Percentiles rank a stretch among this genome's conserved stretches.
Conservation (phyloP, 139 green algal species). For the Tetraselmis chui region DNA sequence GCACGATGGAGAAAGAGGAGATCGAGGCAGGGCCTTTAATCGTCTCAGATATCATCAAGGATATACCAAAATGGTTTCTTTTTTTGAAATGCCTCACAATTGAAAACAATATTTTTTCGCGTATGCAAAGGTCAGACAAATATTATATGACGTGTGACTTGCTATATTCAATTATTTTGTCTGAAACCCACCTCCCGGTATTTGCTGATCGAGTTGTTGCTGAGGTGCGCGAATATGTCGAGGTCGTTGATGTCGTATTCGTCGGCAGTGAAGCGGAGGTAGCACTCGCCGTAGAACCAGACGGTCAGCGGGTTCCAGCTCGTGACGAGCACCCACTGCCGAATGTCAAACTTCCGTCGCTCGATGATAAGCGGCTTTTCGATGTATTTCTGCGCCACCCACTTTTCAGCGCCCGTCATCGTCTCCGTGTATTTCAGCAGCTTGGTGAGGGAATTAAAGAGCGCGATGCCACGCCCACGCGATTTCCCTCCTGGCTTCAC, state of each 20-base stretch:
- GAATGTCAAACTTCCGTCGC: slow-evolving; percentile 19
- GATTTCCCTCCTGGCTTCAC: slow-evolving; percentile 20
- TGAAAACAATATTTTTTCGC: too few species aligned
- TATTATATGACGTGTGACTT: too few species aligned
- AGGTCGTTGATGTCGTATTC: slow-evolving; percentile 12
- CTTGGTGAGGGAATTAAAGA: slow-evolving; percentile 5
- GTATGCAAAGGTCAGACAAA: too few species aligned
- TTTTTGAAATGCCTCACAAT: too few species aligned
- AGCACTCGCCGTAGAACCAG: slow-evolving; percentile 17
- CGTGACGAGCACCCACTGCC: slow-evolving; percentile 23
- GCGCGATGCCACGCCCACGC: slow-evolving; percentile 13
- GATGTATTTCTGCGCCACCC: slow-evolving; percentile 28
- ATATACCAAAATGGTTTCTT: too few species aligned
- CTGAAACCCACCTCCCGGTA: too few species aligned
- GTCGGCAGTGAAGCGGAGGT: slow-evolving; percentile 17
- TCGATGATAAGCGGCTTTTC: slow-evolving; percentile 11
- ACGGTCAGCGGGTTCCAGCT: slow-evolving; percentile 18
- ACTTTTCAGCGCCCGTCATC: slow-evolving; percentile 7
- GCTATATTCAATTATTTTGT: too few species aligned
- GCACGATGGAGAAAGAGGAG: too few species aligned
- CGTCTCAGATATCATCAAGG: too few species aligned
- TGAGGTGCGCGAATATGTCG: slow-evolving; percentile 15
- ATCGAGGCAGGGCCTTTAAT: too few species aligned
- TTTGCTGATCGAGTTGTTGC: slow-evolving; percentile 24
- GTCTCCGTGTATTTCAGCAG: not conserved